Evolutionary conservation across 345 rosid genomes (phyloP).

Genomic region (Sonneratia caseolaris): DNA sequence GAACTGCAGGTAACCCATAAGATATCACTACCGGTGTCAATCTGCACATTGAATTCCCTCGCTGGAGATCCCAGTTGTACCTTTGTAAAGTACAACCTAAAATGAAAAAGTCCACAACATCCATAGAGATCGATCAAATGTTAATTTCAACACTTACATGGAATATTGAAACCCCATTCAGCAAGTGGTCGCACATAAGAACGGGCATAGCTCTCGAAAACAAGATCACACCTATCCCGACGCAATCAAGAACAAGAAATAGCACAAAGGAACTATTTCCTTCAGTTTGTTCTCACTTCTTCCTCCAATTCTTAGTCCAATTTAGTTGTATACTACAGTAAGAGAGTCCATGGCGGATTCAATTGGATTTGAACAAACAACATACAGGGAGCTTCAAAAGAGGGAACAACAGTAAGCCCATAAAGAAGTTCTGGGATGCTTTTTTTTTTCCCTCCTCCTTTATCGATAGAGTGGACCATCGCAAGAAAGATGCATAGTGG

Average conservation of each 20-base stretch:
- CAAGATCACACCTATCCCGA: background rate
- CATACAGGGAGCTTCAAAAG: no score
- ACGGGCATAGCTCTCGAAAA: background rate
- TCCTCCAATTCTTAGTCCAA: background rate
- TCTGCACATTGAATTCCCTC: constrained; percentile 90
- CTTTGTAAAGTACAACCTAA: constrained; percentile 88
- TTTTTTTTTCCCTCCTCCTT: background rate
- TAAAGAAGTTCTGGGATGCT: background rate
- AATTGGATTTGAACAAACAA: no score
- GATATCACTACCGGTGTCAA: constrained; percentile 94
- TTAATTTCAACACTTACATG: background rate
- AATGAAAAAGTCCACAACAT: background rate
- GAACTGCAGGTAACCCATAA: constrained; percentile 85
- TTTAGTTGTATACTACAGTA: no score
- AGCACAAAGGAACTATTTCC: background rate
- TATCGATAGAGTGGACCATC: background rate
- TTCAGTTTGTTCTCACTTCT: background rate
- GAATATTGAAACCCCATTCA: background rate
- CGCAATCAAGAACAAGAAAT: background rate
- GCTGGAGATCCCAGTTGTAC: constrained; percentile 95
- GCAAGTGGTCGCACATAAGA: background rate
- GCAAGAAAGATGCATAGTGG: background rate
- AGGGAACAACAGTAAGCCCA: background rate
- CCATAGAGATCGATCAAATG: background rate
- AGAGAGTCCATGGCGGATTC: no score